phyloP scores from a whole-genome alignment of 2,329 filamentous ascomycete species.

The Colletotrichum phormii region DNA sequence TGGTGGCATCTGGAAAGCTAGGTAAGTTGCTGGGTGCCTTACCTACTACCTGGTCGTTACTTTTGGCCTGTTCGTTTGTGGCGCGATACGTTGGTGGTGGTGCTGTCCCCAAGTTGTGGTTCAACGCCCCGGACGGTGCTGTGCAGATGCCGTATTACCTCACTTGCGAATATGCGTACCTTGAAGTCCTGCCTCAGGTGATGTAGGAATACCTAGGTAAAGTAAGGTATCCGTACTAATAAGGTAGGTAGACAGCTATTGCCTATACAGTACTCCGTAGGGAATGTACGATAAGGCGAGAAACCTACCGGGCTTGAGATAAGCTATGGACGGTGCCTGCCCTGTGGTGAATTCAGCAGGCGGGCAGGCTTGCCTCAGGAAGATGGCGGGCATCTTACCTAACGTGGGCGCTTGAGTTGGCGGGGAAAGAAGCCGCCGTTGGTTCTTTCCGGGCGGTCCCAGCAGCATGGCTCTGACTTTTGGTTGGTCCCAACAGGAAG shows the following conservation, averaged over 20 bases:
- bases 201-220: no score
- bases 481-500: conserved; percentile 20
- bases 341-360: no score
- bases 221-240: no score
- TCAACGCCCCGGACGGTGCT: conserved; percentile 11
- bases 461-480: conserved; percentile 6
- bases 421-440: background rate
- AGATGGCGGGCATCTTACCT: background rate
- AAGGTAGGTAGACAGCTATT: no score
- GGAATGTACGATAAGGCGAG: no score
- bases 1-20: background rate
- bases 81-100: background rate
- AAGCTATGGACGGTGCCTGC: no score
- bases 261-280: no score
- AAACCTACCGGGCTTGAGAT: no score
- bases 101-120: conserved; percentile 22
- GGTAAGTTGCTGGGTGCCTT: background rate
- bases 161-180: background rate
- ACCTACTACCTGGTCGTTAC: background rate
- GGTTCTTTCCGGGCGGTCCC: background rate
- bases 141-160: background rate
- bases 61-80: background rate
- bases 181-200: background rate
- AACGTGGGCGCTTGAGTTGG: background rate
- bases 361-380: background rate